A percentile compares a stretch with the other conserved stretches of the same genome.
phyloP scores from a whole-genome alignment of 2,329 filamentous ascomycete genomes.

The Falciphora oryzae region DNA sequence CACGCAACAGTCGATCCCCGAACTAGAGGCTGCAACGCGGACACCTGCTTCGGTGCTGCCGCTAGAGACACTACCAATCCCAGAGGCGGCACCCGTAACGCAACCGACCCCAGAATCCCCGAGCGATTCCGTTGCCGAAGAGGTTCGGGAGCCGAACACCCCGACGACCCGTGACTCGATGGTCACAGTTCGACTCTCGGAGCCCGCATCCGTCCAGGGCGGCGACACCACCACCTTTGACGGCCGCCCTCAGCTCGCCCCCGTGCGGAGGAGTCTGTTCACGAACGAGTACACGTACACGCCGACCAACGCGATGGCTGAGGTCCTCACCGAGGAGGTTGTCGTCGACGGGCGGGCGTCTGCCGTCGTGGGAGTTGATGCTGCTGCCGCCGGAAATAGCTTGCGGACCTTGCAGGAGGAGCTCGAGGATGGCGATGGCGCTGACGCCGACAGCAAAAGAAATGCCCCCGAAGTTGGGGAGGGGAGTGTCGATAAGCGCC shows the following conservation, averaged over 20 bases:
- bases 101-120: background rate
- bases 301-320: conserved; percentile 16
- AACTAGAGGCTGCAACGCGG: background rate
- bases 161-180: conserved; percentile 49
- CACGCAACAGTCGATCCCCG: background rate
- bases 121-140: background rate
- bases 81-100: background rate
- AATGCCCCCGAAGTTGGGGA: background rate
- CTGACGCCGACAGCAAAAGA: background rate
- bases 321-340: conserved; percentile 15
- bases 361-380: background rate
- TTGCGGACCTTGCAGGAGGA: conserved; percentile 13
- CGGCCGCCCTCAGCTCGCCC: conserved; percentile 18
- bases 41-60: too few species aligned
- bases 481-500: conserved; percentile 9
- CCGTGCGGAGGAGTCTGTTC: conserved; percentile 15
- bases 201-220: conserved; percentile 31
- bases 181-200: conserved; percentile 61
- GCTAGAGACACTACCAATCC: background rate
- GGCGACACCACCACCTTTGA: conserved; percentile 21
- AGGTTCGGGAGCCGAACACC: background rate
- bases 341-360: background rate
- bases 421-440: conserved; percentile 9
- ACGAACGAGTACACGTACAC: conserved; percentile 16
- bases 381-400: conserved; percentile 4